These are phyloP conservation scores for Fraxinus baroniana DNA, from an alignment of 305 asterid species.

Conservation along the genomic window DNA sequence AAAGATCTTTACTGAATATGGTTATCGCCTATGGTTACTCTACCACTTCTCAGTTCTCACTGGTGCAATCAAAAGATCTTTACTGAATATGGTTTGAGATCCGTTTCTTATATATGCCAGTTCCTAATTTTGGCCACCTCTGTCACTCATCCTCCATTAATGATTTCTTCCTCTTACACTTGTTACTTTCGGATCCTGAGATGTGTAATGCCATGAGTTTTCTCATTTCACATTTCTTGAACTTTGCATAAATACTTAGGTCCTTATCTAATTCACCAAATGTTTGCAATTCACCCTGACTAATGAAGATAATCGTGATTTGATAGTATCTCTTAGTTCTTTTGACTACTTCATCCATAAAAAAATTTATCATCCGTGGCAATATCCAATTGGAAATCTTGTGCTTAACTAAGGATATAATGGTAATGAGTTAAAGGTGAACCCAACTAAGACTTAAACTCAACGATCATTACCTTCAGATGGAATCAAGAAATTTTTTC, in stretches of 20 bases:
- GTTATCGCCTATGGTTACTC: neutral
- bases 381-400: neutral
- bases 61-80: neutral
- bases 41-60: neutral
- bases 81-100: neutral
- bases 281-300: neutral
- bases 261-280: neutral
- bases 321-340: neutral
- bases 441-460: neutral
- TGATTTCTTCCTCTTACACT: neutral
- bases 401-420: neutral
- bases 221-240: neutral
- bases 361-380: neutral
- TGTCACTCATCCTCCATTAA: neutral
- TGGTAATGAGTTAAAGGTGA: neutral
- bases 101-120: neutral
- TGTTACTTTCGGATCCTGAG: neutral
- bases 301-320: neutral
- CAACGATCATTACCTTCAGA: neutral
- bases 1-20: neutral
- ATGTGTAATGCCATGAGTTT: neutral
- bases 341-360: neutral
- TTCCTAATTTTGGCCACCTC: neutral
- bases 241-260: neutral
- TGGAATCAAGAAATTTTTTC: neutral